Evolutionary conservation across 2,329 filamentous ascomycete species (phyloP), one percentile per base, ranked within the genome.

Genomic region (Periconia sp.): DNA sequence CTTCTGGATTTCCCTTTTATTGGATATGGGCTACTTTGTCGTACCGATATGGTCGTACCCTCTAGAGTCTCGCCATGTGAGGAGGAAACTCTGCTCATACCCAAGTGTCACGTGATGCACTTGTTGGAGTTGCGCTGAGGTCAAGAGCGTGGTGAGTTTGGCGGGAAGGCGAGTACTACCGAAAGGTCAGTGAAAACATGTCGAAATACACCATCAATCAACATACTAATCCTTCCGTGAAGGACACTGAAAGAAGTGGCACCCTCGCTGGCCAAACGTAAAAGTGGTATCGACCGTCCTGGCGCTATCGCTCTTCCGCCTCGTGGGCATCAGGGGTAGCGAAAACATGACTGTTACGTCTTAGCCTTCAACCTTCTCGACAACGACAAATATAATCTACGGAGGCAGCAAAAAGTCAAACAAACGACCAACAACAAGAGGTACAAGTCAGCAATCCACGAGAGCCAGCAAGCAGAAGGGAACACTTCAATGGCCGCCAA

Each of bases 231-330:
- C 65, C 44, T 49, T 53, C 42, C 46, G 55, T 6, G 68, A 70
- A 13, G 68, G 56, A 52, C 68, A 66, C 51, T 71, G 67, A 37
- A 71, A 66, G 57, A 64, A 71, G 49, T 72, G 68, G 55, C 59
- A 63, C 31, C 70, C 70, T n/a, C 67, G 61, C 51, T 73, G 70
- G 45, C 70, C 68, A 52, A 73, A 70, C 14, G 70, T 55, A 47
- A 71, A 68, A 3, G 62, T 69, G 23, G 67, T 54, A 47, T 73
- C 67, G 55, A 68, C 69, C 69, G 71, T 72, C 43, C 41, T 53
- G 3, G 19, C 18, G 17, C 10, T 27, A 40, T 43, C 17, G 31
- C 30, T 40, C 14, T 19, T 47, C 8, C 23, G 27, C 13, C 43
- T 20, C 43, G 14, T 6, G 2, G 43, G 14, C 13, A 40, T 47